Percentiles rank a stretch among this genome's conserved stretches.
phyloP scores from a whole-genome alignment of 2,329 filamentous ascomycete species.

The Leptographium lundbergii region DNA sequence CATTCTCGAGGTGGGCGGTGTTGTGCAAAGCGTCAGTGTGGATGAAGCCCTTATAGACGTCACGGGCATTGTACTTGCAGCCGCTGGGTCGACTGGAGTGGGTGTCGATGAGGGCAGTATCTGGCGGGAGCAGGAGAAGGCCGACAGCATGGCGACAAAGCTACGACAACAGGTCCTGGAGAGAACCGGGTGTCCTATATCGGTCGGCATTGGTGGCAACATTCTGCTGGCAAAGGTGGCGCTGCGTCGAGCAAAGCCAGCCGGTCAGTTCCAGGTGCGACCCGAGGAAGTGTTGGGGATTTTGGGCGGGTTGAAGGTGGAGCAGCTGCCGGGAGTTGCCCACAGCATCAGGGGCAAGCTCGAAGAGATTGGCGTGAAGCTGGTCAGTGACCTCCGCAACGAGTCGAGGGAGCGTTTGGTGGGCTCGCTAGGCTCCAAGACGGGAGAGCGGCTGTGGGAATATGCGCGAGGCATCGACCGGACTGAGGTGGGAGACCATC shows the following conservation, averaged over 20 bases:
- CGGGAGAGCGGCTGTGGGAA: slow-evolving; percentile 79
- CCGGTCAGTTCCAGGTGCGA: slow-evolving; percentile 79
- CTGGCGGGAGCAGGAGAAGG: slow-evolving; percentile 67
- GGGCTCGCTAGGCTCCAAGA: slow-evolving; percentile 74
- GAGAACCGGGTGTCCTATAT: slow-evolving; percentile 75
- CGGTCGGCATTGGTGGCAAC: slow-evolving; percentile 83
- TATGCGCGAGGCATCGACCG: slow-evolving; percentile 82
- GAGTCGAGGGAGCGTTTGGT: slow-evolving; percentile 64
- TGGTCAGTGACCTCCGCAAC: slow-evolving; percentile 71
- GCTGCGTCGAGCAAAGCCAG: slow-evolving; percentile 82
- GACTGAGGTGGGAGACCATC: slow-evolving; percentile 74
- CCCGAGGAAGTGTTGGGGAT: slow-evolving; percentile 68
- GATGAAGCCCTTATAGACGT: slow-evolving; percentile 89
- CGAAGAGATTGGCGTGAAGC: slow-evolving; percentile 71
- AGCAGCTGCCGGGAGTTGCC: slow-evolving; percentile 82
- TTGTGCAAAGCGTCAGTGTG: slow-evolving; percentile 92
- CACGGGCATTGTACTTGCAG: slow-evolving; percentile 54
- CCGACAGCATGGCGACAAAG: slow-evolving; percentile 53
- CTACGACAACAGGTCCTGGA: slow-evolving; percentile 59
- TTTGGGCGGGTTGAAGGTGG: slow-evolving; percentile 64
- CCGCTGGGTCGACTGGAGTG: slow-evolving; percentile 44
- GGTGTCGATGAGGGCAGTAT: slow-evolving; percentile 41
- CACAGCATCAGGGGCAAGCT: slow-evolving; percentile 79
- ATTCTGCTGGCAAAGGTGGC: slow-evolving; percentile 87
- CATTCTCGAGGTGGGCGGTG: slow-evolving; percentile 64